Conservation (phyloP, 2,329 filamentous ascomycete genomes). For the Penicillium psychrosexuale region DNA sequence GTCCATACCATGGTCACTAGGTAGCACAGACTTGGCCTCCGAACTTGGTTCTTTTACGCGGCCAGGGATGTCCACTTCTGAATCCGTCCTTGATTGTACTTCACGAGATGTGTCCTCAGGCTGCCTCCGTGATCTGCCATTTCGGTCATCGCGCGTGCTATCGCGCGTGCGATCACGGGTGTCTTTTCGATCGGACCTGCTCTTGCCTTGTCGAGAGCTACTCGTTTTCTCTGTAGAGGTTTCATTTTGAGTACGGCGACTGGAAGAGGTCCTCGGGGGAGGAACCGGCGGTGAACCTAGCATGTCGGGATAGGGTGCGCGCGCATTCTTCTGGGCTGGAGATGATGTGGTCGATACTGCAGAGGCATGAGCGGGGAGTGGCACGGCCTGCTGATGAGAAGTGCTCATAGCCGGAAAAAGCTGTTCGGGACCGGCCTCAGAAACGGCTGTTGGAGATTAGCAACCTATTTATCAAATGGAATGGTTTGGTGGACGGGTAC, state of each 20-base stretch:
- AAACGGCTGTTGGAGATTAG: conserved; percentile 32
- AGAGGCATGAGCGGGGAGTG: conserved; percentile 43
- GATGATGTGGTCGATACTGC: conserved; percentile 38
- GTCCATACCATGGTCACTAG: conserved; percentile 72
- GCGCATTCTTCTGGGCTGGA: conserved; percentile 31
- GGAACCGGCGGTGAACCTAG: conserved; percentile 64
- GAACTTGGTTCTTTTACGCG: conserved; percentile 73
- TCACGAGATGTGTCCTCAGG: conserved; percentile 42
- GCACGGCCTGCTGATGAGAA: conserved; percentile 44
- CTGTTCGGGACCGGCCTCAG: conserved; percentile 31
- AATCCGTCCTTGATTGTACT: conserved; percentile 28
- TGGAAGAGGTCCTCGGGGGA: conserved; percentile 76
- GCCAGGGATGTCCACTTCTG: conserved; percentile 54
- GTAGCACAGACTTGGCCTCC: conserved; percentile 71
- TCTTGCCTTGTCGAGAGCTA: conserved; percentile 42
- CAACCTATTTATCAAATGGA: conserved; percentile 39
- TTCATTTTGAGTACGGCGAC: conserved; percentile 39
- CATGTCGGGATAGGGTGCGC: conserved; percentile 46
- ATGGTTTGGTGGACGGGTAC: conserved; percentile 31
- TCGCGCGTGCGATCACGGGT: conserved; percentile 36
- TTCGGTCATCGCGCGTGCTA: conserved; percentile 29
- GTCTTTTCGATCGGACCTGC: conserved; percentile 37
- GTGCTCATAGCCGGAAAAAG: conserved; percentile 44
- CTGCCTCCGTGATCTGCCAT: conserved; percentile 42
- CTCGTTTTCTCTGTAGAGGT: conserved; percentile 35